Conservation (phyloP, 768 basidiomycete species). For the Lentinula raphanica region DNA sequence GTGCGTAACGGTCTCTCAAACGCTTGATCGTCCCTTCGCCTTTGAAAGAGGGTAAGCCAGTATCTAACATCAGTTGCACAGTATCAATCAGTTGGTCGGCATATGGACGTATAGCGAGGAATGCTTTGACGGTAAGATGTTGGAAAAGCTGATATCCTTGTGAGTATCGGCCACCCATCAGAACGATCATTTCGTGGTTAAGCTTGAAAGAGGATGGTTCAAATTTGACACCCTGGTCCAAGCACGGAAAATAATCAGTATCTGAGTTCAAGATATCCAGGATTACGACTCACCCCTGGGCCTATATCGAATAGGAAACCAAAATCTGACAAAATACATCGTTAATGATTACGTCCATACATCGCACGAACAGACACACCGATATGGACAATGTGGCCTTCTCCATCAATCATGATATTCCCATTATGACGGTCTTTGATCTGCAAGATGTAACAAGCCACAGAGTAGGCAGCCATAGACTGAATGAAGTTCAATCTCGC, state of each 20-base stretch:
- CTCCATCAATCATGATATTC: conserved; percentile 99
- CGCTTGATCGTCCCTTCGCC: conserved; percentile 89
- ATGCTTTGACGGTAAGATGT: conserved; percentile 91
- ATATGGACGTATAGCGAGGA: conserved; percentile 93
- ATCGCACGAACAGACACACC: conserved; percentile 44
- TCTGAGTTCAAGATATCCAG: conserved; percentile 8
- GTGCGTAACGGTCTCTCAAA: conserved; percentile 80
- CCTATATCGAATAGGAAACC: conserved; percentile 98
- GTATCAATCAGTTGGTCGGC: conserved; percentile 87
- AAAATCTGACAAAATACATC: conserved; percentile 55
- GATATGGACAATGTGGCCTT: conserved; percentile 94
- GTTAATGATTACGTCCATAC: not conserved
- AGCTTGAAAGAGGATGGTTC: conserved; percentile 98
- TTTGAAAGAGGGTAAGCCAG: conserved; percentile 94
- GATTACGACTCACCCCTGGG: conserved; percentile 48
- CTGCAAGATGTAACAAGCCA: conserved; percentile 95
- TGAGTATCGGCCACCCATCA: conserved; percentile 94
- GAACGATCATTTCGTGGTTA: conserved; percentile 95
- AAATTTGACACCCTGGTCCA: conserved; percentile 89
- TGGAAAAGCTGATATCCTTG: conserved; percentile 94
- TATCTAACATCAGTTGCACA: conserved; percentile 90
- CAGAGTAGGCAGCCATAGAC: conserved; percentile 98
- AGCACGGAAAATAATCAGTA: not conserved
- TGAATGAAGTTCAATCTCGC: conserved; percentile 96
- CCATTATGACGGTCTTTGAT: conserved; percentile 99